phyloP scores from a whole-genome alignment of 2,329 filamentous ascomycete species.

The Biscogniauxia sp. region DNA sequence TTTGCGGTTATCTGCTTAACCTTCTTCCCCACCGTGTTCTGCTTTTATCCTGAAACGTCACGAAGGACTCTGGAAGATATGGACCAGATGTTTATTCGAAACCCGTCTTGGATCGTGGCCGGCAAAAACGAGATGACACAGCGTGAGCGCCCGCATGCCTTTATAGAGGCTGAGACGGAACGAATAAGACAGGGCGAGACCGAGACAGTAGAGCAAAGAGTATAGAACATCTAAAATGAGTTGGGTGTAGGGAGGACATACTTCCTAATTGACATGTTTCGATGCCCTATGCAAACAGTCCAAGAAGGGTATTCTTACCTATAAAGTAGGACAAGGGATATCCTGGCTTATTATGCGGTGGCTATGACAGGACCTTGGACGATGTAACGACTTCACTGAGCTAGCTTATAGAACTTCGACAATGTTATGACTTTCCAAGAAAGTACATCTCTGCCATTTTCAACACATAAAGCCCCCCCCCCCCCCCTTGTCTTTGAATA shows the following conservation, averaged over 20 bases:
- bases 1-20: constrained; percentile 25
- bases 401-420: no score
- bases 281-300: background rate
- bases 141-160: constrained; percentile 34
- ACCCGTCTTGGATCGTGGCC: constrained; percentile 33
- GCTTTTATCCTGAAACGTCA: constrained; percentile 46
- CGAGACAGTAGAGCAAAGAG: background rate
- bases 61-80: constrained; percentile 52
- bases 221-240: background rate
- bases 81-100: constrained; percentile 40
- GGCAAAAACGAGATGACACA: constrained; percentile 34
- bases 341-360: background rate
- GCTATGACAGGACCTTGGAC: background rate
- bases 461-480: no score
- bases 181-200: background rate
- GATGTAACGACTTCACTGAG: background rate
- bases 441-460: background rate
- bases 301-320: background rate
- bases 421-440: background rate
- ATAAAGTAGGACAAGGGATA: background rate
- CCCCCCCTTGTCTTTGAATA: no score
- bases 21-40: constrained; percentile 39
- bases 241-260: background rate
- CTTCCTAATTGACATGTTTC: background rate
- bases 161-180: constrained; percentile 36